Base-by-base conservation (phyloP, 1,139 yeast species). In the Eremothecium sinecaudum region DNA sequence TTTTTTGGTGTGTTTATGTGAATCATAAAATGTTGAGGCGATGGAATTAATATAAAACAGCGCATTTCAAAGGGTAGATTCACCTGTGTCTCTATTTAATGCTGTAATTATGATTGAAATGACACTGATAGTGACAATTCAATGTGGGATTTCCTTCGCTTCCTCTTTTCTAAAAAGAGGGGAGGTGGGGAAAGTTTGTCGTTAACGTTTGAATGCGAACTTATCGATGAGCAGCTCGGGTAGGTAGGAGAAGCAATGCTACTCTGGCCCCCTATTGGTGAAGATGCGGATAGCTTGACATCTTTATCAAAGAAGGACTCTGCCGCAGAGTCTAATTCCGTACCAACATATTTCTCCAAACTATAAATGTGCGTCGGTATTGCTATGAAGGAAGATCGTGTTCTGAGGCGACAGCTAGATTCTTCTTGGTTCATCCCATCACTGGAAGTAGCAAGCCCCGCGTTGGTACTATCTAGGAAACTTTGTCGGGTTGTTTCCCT, bases 291-390 rank as follows among this genome's bases (percentile, higher is more conserved):
- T 16, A 12, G 10, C 12, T 28, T 21, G 9, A 11, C 26, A 22
- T 33, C 37, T 22, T 30, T 31, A 12, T 35, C 27, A 31, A 38
- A 40, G 29, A 40, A 40, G 16, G 32, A 28, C 19, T 38, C 43
- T 16, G 43, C 34, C 4, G 39, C 38, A 9, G 48, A 49, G 32
- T 53, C 58, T 24, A 53, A 36, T 27, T 45, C 53, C 12, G 48
- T 38, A 5, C 47, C 38, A 16, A 53, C 54, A 35, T 50, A 53
- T 28, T 51, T 45, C 37, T 53, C 58, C 16, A 51, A 34, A 12
- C 55, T 51, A 34, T 48, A 51, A 7, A 53, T 34, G 28, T 53
- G 58, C 2, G 55, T 42, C n/a, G 58, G 58, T 19, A 53, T 53
- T 7, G 47, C 50, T n/a, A 36, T 28, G 20, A 39, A 30, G n/a